These are phyloP conservation scores for Backusella tarrabulga DNA, from an alignment of 192 early-diverging fungal species.

Conservation along the genomic window DNA sequence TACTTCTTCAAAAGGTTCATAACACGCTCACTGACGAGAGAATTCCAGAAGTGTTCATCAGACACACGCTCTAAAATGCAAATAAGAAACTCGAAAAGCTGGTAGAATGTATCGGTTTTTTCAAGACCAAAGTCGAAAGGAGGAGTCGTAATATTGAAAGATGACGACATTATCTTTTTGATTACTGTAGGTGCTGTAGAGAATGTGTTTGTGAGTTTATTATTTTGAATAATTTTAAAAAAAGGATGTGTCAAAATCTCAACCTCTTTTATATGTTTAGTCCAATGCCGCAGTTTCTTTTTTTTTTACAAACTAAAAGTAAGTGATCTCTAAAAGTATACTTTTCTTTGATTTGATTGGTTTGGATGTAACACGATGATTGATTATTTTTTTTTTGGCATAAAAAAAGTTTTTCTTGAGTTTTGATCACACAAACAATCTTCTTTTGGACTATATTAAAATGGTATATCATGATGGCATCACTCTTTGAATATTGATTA, in stretches of 20 bases:
- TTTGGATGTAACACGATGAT: background rate
- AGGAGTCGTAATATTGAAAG: background rate
- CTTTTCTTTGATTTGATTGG: background rate
- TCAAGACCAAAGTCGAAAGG: background rate
- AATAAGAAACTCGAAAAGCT: background rate
- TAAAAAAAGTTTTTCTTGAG: background rate
- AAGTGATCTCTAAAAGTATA: background rate
- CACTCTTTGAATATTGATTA: background rate
- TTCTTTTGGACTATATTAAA: background rate
- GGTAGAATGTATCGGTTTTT: slow-evolving; percentile 1
- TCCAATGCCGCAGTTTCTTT: background rate
- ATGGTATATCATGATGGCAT: background rate
- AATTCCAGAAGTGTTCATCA: slow-evolving; percentile 20
- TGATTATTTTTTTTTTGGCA: background rate
- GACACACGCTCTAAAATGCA: background rate
- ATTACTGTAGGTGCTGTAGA: background rate
- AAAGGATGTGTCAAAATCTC: background rate
- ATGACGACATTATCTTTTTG: background rate
- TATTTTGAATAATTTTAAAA: background rate
- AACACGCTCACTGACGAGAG: slow-evolving; percentile 11
- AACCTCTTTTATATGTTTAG: background rate
- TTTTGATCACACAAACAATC: background rate
- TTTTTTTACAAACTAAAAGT: background rate
- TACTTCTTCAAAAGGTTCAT: slow-evolving; percentile 13
- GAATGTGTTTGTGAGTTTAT: background rate